These are phyloP conservation scores for Pichia sp. DNA, from an alignment of 1,139 yeast species.

Conservation along the genomic window DNA sequence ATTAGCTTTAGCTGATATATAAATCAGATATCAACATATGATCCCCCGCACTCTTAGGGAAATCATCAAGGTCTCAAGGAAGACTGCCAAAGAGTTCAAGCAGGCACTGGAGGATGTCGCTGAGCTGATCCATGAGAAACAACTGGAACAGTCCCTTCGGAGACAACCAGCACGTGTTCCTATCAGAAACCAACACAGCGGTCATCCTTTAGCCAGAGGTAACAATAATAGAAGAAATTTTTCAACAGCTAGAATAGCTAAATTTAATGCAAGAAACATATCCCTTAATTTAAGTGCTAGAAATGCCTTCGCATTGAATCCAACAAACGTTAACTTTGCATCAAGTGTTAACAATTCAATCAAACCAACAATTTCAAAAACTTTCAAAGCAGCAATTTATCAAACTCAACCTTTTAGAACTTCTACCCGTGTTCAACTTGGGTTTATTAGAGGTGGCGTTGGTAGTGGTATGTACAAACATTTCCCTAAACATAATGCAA, in stretches of 20 bases:
- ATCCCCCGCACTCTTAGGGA: conserved; percentile 25
- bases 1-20: too few relatives aligned
- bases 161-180: conserved; percentile 27
- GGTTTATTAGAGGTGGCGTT: conserved; percentile 6
- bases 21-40: conserved; percentile 13
- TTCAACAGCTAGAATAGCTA: conserved; percentile 14
- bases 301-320: neutral
- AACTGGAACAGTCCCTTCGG: conserved; percentile 24
- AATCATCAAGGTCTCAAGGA: conserved; percentile 31
- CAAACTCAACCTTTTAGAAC: conserved; percentile 25
- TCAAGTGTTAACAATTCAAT: neutral
- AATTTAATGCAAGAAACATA: neutral
- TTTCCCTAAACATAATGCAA: conserved; percentile 25
- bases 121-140: conserved; percentile 25
- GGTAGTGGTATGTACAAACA: conserved; percentile 25
- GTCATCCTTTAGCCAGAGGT: conserved; percentile 19
- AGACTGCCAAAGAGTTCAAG: conserved; percentile 33
- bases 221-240: conserved; percentile 15
- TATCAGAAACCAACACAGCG: conserved; percentile 7
- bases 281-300: neutral
- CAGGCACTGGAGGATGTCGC: conserved; percentile 34
- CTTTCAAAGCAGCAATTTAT: conserved; percentile 13
- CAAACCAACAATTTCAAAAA: conserved; percentile 5
- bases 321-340: neutral
- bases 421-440: conserved; percentile 15